Evolutionary conservation across 2,329 filamentous ascomycete genomes (phyloP).

Genomic region (Scortechinia acanthostroma): DNA sequence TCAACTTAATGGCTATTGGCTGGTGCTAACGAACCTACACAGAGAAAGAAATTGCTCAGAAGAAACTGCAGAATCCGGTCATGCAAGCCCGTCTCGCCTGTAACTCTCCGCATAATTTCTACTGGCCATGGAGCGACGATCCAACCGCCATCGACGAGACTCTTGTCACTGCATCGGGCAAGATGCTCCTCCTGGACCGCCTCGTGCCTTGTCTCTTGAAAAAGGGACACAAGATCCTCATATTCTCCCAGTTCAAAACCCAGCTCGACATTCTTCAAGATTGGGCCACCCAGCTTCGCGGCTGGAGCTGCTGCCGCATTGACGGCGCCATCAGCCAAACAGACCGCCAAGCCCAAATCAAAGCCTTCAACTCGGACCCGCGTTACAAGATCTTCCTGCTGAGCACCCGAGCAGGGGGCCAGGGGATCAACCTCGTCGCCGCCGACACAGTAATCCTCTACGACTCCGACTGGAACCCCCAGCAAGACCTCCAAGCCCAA

Average conservation of each 20-base stretch:
- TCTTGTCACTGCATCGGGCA: conserved; percentile 80
- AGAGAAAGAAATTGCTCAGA: conserved; percentile 79
- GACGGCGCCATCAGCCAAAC: conserved; percentile 78
- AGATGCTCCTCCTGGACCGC: conserved; percentile 89
- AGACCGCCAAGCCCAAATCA: conserved; percentile 64
- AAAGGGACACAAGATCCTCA: conserved; percentile 79
- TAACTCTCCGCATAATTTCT: conserved; percentile 93
- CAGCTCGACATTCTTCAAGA: conserved; percentile 86
- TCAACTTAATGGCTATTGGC: conserved; percentile 47
- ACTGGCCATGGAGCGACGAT: conserved; percentile 68
- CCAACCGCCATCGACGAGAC: conserved; percentile 62
- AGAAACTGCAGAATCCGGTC: conserved; percentile 87
- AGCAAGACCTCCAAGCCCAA: conserved; percentile 93
- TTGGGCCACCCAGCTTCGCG: conserved; percentile 71
- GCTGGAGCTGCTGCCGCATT: conserved; percentile 80
- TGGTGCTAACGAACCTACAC: conserved; percentile 17
- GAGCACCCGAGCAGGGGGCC: conserved; percentile 83
- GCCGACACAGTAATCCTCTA: conserved; percentile 91
- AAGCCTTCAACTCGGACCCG: conserved; percentile 62
- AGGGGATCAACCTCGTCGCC: conserved; percentile 87
- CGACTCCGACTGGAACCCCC: conserved; percentile 86
- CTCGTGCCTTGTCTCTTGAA: conserved; percentile 71
- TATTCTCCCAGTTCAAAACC: conserved; percentile 94
- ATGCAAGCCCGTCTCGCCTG: conserved; percentile 88
- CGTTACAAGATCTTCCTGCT: conserved; percentile 74